Conservation (phyloP, 2,329 filamentous ascomycete genomes). For the Cytospora leucostoma region DNA sequence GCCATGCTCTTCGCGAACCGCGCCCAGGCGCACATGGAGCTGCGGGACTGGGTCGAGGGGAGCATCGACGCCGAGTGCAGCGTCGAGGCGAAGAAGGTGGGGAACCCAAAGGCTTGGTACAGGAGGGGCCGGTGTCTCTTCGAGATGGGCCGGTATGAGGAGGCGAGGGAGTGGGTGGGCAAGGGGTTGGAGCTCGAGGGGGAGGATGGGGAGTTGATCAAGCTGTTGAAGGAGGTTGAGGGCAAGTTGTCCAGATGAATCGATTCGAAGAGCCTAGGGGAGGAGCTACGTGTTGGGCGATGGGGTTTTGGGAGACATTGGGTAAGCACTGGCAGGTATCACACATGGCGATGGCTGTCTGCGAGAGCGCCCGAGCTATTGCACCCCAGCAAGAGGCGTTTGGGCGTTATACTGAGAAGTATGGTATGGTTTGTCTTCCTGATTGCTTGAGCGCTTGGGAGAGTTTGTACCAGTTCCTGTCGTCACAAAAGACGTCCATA, state of each 20-base stretch:
- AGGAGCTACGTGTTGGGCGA: not conserved
- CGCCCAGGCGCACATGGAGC: constrained; percentile 85
- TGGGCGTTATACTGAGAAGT: constrained; percentile 1
- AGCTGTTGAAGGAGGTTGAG: constrained; percentile 65
- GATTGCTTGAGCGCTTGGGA: not conserved
- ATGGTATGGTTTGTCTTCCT: not conserved
- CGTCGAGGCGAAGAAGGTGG: constrained; percentile 81
- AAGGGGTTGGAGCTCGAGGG: constrained; percentile 82
- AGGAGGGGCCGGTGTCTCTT: constrained; percentile 78
- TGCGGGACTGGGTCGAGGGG: constrained; percentile 80
- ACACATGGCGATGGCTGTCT: not conserved
- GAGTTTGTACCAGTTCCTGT: constrained; percentile 1
- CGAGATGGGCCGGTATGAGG: constrained; percentile 87
- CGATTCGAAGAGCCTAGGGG: constrained; percentile 39
- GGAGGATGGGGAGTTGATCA: constrained; percentile 63
- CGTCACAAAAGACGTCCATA: not conserved
- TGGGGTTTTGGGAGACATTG: not conserved
- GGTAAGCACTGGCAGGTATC: not conserved
- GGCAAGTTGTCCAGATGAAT: constrained; percentile 39
- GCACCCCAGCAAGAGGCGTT: constrained; percentile 8
- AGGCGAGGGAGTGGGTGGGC: constrained; percentile 78
- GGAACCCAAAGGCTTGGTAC: constrained; percentile 96
- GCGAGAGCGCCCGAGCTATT: not conserved
- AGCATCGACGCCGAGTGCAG: constrained; percentile 85
- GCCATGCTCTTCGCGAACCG: constrained; percentile 80